Conservation (phyloP, 345 rosid species). For the Eucalyptus pauciflora region DNA sequence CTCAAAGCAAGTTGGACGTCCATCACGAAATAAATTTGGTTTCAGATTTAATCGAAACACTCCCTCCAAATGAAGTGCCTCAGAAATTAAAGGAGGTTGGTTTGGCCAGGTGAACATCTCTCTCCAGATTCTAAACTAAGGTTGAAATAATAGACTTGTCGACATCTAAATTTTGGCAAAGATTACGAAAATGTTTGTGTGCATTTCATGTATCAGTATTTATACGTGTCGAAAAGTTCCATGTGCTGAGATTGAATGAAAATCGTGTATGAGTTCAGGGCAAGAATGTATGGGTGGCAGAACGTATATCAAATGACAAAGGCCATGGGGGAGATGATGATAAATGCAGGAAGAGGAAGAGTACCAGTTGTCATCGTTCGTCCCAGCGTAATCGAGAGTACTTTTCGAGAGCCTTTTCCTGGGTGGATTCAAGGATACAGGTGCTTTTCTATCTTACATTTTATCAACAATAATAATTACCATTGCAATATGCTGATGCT, state of each 20-base stretch:
- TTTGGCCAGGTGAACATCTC: constrained; percentile 8
- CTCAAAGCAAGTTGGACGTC: constrained; percentile 3
- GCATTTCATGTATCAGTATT: background rate
- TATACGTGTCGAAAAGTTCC: background rate
- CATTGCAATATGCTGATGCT: background rate
- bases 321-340: background rate
- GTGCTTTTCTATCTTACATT: background rate
- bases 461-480: background rate
- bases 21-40: constrained; percentile 21
- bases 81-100: constrained; percentile 24
- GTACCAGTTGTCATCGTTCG: background rate
- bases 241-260: background rate
- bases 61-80: background rate
- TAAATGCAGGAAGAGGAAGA: background rate
- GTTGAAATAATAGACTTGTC: background rate
- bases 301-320: background rate
- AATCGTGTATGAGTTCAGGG: background rate
- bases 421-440: background rate
- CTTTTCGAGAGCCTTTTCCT: background rate
- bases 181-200: too few species aligned
- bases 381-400: background rate
- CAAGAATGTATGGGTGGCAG: background rate
- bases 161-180: background rate
- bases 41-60: background rate
- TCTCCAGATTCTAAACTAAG: background rate